phyloP scores from a whole-genome alignment of 257 asterid species.

The Jacaranda copaia region DNA sequence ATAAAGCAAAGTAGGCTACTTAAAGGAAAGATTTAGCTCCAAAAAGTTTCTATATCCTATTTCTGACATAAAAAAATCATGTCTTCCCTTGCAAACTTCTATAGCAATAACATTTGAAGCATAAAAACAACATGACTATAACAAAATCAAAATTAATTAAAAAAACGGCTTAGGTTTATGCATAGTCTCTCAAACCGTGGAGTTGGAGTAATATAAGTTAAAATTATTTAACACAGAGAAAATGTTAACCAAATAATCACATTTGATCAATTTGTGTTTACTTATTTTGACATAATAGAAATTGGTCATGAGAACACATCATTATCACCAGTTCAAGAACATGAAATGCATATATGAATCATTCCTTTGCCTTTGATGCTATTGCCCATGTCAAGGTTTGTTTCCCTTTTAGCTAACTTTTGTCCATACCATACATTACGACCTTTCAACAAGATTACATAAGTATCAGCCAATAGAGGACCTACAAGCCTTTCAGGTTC shows the following conservation, averaged over 20 bases:
- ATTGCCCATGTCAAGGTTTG: slow-evolving; percentile 93
- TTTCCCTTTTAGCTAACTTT: slow-evolving; percentile 89
- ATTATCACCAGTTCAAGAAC: background rate
- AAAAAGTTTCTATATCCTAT: no score
- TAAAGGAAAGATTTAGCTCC: no score
- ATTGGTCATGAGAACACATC: background rate
- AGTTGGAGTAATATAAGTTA: background rate
- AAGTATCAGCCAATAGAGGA: slow-evolving; percentile 92
- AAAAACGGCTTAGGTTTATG: background rate
- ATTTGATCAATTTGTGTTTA: background rate
- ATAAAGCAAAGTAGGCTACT: no score
- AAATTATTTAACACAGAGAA: background rate
- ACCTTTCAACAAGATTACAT: slow-evolving; percentile 91
- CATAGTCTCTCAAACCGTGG: background rate
- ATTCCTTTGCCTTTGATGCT: slow-evolving; percentile 98
- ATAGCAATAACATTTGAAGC: background rate
- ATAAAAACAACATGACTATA: background rate
- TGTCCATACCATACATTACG: slow-evolving; percentile 97
- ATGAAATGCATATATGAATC: slow-evolving; percentile 69
- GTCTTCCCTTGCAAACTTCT: no score
- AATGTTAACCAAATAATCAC: background rate
- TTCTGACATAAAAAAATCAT: no score
- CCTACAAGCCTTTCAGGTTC: slow-evolving; percentile 98
- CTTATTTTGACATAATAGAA: background rate
- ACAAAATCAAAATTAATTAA: background rate